Conservation (phyloP, 805 yeast species). For the Kluyveromyces siamensis region DNA sequence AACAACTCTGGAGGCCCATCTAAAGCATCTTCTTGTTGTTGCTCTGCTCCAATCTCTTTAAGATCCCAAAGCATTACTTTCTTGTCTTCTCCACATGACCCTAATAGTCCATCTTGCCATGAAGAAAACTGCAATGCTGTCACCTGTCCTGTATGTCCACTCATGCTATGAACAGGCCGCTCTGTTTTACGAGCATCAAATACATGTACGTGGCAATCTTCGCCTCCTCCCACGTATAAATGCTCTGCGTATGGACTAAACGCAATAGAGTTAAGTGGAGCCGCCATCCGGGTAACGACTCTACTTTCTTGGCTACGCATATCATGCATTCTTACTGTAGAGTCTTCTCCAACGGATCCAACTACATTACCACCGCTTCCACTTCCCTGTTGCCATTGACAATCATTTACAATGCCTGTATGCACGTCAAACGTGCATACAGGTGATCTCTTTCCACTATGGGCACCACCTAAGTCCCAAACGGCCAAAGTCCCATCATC, state of each 20-base stretch:
- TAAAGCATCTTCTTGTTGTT: conserved; percentile 76
- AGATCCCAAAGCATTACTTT: conserved; percentile 78
- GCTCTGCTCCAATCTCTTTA: conserved; percentile 72
- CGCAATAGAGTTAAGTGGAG: conserved; percentile 51
- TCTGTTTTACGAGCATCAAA: conserved; percentile 50
- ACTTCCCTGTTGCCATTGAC: conserved; percentile 56
- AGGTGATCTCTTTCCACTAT: conserved; percentile 16
- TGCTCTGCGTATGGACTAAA: conserved; percentile 55
- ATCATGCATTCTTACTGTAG: conserved; percentile 46
- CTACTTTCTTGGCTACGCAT: conserved; percentile 23
- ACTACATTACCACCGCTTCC: conserved; percentile 32
- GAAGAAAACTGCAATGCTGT: conserved; percentile 74
- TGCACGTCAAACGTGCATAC: conserved; percentile 29
- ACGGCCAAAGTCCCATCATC: conserved; percentile 59
- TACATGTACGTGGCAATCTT: conserved; percentile 56
- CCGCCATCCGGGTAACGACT: conserved; percentile 6
- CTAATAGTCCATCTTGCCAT: conserved; percentile 64
- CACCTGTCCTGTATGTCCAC: conserved; percentile 71
- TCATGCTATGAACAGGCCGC: conserved; percentile 53
- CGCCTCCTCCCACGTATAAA: conserved; percentile 60
- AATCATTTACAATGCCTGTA: conserved; percentile 61
- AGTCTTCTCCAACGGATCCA: conserved; percentile 73
- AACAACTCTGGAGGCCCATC: conserved; percentile 85
- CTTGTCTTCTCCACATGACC: conserved; percentile 70
- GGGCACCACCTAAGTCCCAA: conserved; percentile 38